Base-by-base conservation (phyloP, 352 stramenopile species). In the Globisporangium canariense region DNA sequence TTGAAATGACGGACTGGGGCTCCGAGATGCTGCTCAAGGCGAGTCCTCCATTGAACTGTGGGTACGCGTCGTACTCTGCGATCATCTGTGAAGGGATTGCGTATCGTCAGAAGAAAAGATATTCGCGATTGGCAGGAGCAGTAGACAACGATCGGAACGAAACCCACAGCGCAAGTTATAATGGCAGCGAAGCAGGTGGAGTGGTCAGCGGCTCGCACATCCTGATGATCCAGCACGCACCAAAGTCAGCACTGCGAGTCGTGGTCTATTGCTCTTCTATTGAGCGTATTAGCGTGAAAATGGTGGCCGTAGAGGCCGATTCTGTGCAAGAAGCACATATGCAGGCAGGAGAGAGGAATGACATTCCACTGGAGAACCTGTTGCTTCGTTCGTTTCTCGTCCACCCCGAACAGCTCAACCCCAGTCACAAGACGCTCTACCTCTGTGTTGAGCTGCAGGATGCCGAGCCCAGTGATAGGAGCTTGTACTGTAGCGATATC, bases 1-100 rank as follows among this genome's bases (percentile, higher is more conserved):
- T 91, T 55, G 82, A 89, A 51, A 86, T 73, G 53, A 83, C 76
- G 0, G 83, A 91, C 50, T 89, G 82, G 82, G 59, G 66, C 13
- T 65, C 70, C 2, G 71, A 86, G 40, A 71, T 91, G 50, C 50
- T 85, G 20, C 45, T 91, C 2, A 68, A 59, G 40, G 64, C 73
- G 9, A 53, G 36, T 30, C 13, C 70, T 16, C 60, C 73, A 0
- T 3, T 64, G 3, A 67, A 59, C 0, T 62, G 47, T 20, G 71
- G 65, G 1, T 76, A 79, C 41, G 63, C 60, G 3, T 63, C 73
- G 4, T 91, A 78, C 53, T 86, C 78, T 1, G 66, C 49, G 2
- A 68, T 89, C 9, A 59, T 84, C 6, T 18, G 57, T 10, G 64
- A 65, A 49, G 45, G 58, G 16, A 38, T 60, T 2, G 36, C 38